Percentiles rank a stretch among this genome's conserved stretches.
Conservation (phyloP, 1,284 basidiomycete species). For the Leccinum subrobustum region DNA sequence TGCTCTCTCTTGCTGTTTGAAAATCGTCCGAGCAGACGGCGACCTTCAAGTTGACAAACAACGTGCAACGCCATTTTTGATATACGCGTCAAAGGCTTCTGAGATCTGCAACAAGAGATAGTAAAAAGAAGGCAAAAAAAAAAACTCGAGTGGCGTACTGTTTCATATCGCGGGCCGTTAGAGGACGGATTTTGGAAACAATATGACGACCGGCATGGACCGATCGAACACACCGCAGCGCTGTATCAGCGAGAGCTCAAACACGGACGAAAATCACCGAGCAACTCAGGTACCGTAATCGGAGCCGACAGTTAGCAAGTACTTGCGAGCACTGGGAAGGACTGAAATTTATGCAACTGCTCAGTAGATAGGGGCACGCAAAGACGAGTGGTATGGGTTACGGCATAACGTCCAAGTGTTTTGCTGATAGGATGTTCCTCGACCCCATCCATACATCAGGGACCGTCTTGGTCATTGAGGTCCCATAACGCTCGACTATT, state of each 20-base stretch:
- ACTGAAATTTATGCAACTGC: neutral
- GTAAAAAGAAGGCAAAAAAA: neutral
- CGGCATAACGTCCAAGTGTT: neutral
- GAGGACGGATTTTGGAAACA: neutral
- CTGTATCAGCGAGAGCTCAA: neutral
- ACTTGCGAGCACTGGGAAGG: neutral
- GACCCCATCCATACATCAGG: neutral
- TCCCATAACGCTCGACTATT: neutral
- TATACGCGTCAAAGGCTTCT: neutral
- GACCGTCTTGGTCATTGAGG: neutral
- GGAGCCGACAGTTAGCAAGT: neutral
- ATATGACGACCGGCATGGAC: neutral
- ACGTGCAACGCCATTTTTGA: neutral
- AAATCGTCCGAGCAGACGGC: neutral
- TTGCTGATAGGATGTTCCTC: neutral
- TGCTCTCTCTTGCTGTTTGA: neutral
- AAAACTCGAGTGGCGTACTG: neutral
- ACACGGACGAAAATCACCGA: slow-evolving; percentile 1
- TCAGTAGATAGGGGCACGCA: neutral
- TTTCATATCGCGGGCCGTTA: neutral
- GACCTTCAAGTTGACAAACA: neutral
- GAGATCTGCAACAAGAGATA: neutral
- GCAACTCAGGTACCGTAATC: neutral
- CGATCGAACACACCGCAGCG: neutral
- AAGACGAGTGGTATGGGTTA: neutral